Percentiles rank a stretch among this genome's conserved stretches.
These are phyloP conservation scores for Kentomonas sorsogonicus DNA, from an alignment of 208 protist species.

Conservation along the genomic window DNA sequence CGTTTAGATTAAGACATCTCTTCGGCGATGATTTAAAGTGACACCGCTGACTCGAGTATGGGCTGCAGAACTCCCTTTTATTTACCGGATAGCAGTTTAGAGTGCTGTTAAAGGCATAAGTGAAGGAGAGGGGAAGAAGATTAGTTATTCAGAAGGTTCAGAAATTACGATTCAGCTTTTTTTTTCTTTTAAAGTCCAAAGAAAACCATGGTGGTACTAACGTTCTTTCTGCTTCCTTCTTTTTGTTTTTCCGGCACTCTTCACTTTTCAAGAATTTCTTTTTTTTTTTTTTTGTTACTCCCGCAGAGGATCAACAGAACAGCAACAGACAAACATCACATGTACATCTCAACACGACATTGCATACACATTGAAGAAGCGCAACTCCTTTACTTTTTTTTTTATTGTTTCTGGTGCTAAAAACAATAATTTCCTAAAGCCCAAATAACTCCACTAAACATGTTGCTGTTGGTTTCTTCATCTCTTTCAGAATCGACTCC, in stretches of 20 bases:
- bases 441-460: not conserved
- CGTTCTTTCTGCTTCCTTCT: slow-evolving; percentile 8
- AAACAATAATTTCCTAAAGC: not conserved
- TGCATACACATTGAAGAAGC: not conserved
- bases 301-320: not conserved
- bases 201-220: not conserved
- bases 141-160: no score
- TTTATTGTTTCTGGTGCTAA: not conserved
- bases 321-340: slow-evolving; percentile 14
- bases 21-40: no score
- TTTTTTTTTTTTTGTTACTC: slow-evolving; percentile 5
- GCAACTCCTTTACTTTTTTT: not conserved
- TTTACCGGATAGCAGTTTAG: no score
- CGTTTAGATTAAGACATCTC: no score
- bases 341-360: slow-evolving; percentile 15
- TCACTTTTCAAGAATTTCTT: not conserved
- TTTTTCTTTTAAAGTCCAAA: slow-evolving; percentile 9
- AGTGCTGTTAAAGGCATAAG: no score
- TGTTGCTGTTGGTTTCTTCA: not conserved
- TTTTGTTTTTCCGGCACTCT: slow-evolving; percentile 6
- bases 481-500: not conserved
- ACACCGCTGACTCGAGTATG: no score
- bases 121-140: no score
- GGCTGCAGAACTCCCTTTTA: no score
- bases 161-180: no score